Base-by-base conservation (phyloP, 106 monocot species). In the Allium cepa region DNA sequence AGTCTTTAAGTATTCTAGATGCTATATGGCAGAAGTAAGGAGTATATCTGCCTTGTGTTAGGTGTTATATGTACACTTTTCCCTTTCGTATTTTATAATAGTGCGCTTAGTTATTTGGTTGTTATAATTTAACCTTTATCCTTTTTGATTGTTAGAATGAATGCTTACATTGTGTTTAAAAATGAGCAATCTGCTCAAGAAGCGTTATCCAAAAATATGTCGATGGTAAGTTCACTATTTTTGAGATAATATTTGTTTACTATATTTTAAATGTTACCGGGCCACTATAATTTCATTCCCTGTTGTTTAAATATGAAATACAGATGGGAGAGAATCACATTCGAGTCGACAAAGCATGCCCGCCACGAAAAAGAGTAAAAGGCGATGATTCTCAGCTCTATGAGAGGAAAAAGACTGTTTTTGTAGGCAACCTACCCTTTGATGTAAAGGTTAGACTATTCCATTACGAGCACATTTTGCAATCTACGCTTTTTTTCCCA, bases 351-450 rank as follows among this genome's bases (percentile, higher is more conserved):
- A 87, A 84, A 80, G 96, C 96, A 71, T 89, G 92, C 58, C 96
- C 96, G 46, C 96, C 96, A 67, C 79, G 92, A 15, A 97, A 97
- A 70, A 97, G 91, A 72, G 22, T 89, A 61, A 97, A 82, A 80
- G 87, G 86, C 46, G 92, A 86, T 58, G 5, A 36, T 36, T 70
- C 76, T 62, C 84, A 79, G 49, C 78, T 92, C 56, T 97, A 92
- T 79, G 91, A 92, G 65, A 84, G 84, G 67, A 97, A 97, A 64
- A 84, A 73, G 76, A 92, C 92, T 36, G 76, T 89, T 70, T 97
- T 97, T 82, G 88, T 97, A 57, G 96, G 96, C 16, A 97, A 92
- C 64, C 92, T 97, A 9, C 96, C 96, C 50, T 97, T 82, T 83
- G 92, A 92, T 77, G 86, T 97, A 49, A 97, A 92, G 88, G 96